Base-by-base conservation (phyloP, 169 alveolate species). In the Plasmodium vivax region DNA sequence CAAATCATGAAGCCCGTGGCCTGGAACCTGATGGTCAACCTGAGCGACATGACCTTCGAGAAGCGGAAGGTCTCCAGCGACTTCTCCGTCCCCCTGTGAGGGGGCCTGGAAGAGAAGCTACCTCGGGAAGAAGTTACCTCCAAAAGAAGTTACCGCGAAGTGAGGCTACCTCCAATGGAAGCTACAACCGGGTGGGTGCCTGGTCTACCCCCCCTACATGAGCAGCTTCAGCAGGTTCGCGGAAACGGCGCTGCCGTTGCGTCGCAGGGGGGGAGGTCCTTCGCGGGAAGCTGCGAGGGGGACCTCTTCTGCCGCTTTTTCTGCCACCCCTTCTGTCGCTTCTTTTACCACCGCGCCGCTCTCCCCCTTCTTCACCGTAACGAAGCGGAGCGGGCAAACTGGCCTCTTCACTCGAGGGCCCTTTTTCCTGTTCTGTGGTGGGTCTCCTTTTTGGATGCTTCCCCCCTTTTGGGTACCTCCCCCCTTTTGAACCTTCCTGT, bases 1-100 rank as follows among this genome's bases (percentile, higher is more conserved):
- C 75, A 88, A 56, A 79, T 88, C n/a, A 58, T 88, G 82, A 79
- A 68, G 47, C 94, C 94, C 30, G 94, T 62, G 36, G 94, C 94
- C 62, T 88, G 94, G 94, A 88, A 88, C 73, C 58, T 88, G 83
- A 80, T 88, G 88, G 36, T 88, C 45, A 88, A 80, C 72, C 12
- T 88, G 56, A 54, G 74, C 72, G 87, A 79, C 72, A 88, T 88
- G 94, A 85, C 72, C 45, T 85, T 85, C 79, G 93, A 85, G 45
- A 68, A 77, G 81, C 75, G 93, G 41, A 85, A 85, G 68, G 93
- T 77, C 38, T 85, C 93, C 34, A 85, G 80, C 41, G 94, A 88
- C 30, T 88, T 88, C 47, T 88, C 90, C 19, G 30, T 84, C 72
- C 88, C 82, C 41, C 14, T 75, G 19, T 74, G 58, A 47, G 58